Conservation (phyloP, 2,329 filamentous ascomycete species). For the Graphilbum sp. region DNA sequence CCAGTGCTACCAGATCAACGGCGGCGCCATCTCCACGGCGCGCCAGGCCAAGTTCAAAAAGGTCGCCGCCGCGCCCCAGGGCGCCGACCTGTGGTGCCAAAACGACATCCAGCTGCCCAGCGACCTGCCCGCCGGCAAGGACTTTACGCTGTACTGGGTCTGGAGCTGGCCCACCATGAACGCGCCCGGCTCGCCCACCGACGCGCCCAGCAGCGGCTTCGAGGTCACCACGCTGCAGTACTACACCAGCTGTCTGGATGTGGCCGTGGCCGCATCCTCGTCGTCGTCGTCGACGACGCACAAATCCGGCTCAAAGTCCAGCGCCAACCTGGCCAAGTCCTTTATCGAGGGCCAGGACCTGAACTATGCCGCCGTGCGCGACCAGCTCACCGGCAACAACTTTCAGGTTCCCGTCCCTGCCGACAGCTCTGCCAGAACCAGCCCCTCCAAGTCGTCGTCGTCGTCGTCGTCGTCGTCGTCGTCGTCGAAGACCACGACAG, state of each 20-base stretch:
- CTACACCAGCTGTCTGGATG: slow-evolving; percentile 29
- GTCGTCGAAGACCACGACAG: too few relatives aligned
- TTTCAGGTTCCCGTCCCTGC: slow-evolving; percentile 21
- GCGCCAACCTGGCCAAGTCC: slow-evolving; percentile 7
- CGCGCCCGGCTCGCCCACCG: slow-evolving; percentile 14
- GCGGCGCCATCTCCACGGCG: slow-evolving; percentile 34
- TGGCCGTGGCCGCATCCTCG: slow-evolving; percentile 8
- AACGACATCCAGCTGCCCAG: slow-evolving; percentile 60
- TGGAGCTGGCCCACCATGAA: slow-evolving; percentile 75
- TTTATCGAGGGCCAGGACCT: slow-evolving; percentile 23
- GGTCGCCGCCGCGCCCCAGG: slow-evolving; percentile 31
- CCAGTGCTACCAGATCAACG: slow-evolving; percentile 70
- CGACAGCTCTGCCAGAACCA: slow-evolving; percentile 2
- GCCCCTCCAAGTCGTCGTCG: not conserved
- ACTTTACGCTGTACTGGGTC: slow-evolving; percentile 83
- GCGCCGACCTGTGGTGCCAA: slow-evolving; percentile 59
- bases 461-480: too few relatives aligned
- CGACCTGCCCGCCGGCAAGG: slow-evolving; percentile 42
- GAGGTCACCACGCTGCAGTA: slow-evolving; percentile 17
- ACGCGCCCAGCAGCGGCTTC: slow-evolving; percentile 18
- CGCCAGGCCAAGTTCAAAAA: slow-evolving; percentile 42
- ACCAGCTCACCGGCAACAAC: slow-evolving; percentile 25
- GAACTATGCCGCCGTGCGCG: slow-evolving; percentile 25
- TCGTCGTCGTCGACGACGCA: too few relatives aligned
- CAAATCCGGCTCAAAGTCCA: not conserved